These are phyloP conservation scores for Kuraishia borneana DNA, from an alignment of 805 yeast genomes.

Conservation along the genomic window DNA sequence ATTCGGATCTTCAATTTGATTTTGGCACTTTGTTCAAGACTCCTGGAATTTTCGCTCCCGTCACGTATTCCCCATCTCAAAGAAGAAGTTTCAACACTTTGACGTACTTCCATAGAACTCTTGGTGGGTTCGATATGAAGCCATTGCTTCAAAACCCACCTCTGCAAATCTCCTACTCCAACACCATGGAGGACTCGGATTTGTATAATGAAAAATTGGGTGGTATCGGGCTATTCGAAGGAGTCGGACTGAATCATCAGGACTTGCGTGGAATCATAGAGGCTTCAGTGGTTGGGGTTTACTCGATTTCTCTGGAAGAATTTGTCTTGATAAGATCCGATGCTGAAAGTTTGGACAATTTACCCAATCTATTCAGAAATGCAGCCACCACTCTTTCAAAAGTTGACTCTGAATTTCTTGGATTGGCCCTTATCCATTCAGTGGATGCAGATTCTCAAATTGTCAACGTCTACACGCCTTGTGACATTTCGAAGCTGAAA, in stretches of 20 bases:
- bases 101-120: slow-evolving; percentile 39
- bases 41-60: slow-evolving; percentile 21
- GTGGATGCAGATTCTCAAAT: slow-evolving; percentile 26
- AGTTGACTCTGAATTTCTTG: slow-evolving; percentile 30
- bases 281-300: slow-evolving; percentile 28
- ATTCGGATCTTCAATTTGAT: slow-evolving; percentile 15
- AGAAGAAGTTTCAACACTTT: slow-evolving; percentile 39
- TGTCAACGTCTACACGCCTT: slow-evolving; percentile 50
- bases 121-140: slow-evolving; percentile 24
- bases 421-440: slow-evolving; percentile 60
- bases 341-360: slow-evolving; percentile 2
- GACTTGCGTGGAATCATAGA: slow-evolving; percentile 27
- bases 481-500: slow-evolving; percentile 5
- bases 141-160: slow-evolving; percentile 32
- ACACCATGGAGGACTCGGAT: slow-evolving; percentile 2
- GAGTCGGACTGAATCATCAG: slow-evolving; percentile 17
- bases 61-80: slow-evolving; percentile 36
- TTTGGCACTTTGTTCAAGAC: slow-evolving; percentile 16
- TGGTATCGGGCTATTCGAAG: slow-evolving; percentile 23
- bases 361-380: slow-evolving; percentile 10
- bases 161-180: slow-evolving; percentile 25
- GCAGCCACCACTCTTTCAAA: neutral
- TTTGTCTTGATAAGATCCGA: slow-evolving; percentile 9
- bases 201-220: neutral
- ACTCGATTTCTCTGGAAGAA: slow-evolving; percentile 17